Base-by-base conservation (phyloP, 306 rosid genomes). In the Corylus avellana region DNA sequence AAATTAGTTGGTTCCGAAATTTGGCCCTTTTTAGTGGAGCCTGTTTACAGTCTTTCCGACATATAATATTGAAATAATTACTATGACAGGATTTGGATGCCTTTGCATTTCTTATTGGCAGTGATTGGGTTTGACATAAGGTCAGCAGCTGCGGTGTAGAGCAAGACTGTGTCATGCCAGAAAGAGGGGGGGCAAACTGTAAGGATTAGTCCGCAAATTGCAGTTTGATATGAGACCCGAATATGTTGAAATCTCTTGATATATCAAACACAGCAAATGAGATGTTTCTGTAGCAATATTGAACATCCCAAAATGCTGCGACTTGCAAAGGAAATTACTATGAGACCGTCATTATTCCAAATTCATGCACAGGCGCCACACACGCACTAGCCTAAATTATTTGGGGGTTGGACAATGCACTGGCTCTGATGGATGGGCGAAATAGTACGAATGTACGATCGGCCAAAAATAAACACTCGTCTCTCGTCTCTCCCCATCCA, bases 391-490 rank as follows among this genome's bases (percentile, higher is more conserved):
- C 48, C 2, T 35, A 64, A 64, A 16, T 35, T 14, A 64, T 64
- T 32, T 35, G n/a, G 47, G n/a, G 22, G 46, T 12, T 35, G 70
- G 27, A 67, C 12, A 39, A 11, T 39, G 50, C 27, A 42, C 27
- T 42, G 29, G 16, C 8, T 67, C 8, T 42, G 8, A 39, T 11
- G 25, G 8, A 39, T 11, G 25, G 51, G 72, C 39, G 72, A 37
- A 39, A 20, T 14, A 29, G 48, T 35, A 64, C 70, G 70, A 39
- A 2, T 9, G 53, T 49, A 49, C 53, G 53, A 49, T 67, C 14
- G 51, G 18, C 72, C 46, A 64, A 67, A 67, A 67, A 67, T 17
- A 67, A 67, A 42, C 48, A 39, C 72, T 20, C 42, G 46, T 42
- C 46, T 42, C 46, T 42, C 46, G 7, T 42, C 46, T 42, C 46